phyloP scores from a whole-genome alignment of 768 basidiomycete genomes.

The Saitozyma sp. region DNA sequence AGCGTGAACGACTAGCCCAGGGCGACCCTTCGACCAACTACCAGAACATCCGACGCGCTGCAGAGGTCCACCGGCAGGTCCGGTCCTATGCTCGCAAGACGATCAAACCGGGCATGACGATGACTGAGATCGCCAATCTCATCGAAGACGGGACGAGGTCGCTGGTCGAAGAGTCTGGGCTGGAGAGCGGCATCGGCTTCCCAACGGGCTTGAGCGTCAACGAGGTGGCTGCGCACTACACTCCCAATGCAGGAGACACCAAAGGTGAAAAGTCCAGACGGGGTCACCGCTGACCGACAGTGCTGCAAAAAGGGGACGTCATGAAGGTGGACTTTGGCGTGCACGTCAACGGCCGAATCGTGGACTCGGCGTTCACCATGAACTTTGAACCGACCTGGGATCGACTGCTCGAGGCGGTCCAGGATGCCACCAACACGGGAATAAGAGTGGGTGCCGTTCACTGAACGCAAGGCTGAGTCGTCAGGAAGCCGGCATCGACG shows the following conservation, averaged over 20 bases:
- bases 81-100: slow-evolving; percentile 74
- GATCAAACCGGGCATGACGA: slow-evolving; percentile 89
- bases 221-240: slow-evolving; percentile 93
- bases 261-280: slow-evolving; percentile 59
- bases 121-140: slow-evolving; percentile 88
- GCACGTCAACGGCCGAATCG: slow-evolving; percentile 91
- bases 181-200: slow-evolving; percentile 78
- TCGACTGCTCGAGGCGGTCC: slow-evolving; percentile 82
- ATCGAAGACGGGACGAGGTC: slow-evolving; percentile 91
- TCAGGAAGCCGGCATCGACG: slow-evolving; percentile 95
- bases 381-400: slow-evolving; percentile 85
- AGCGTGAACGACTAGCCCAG: slow-evolving; percentile 72
- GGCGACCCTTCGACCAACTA: slow-evolving; percentile 84
- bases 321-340: slow-evolving; percentile 98
- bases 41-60: slow-evolving; percentile 81
- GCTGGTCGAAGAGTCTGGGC: slow-evolving; percentile 83
- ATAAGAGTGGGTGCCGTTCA: slow-evolving; percentile 63
- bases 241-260: slow-evolving; percentile 90
- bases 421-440: slow-evolving; percentile 91
- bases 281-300: slow-evolving; percentile 55
- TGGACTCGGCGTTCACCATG: slow-evolving; percentile 94
- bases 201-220: slow-evolving; percentile 94
- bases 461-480: neutral
- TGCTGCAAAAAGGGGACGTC: slow-evolving; percentile 78
- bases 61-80: slow-evolving; percentile 95